Evolutionary conservation across 164 flowering plant genomes (phyloP), one percentile per base, ranked within the genome.

Genomic region (Stephania cephalantha): DNA sequence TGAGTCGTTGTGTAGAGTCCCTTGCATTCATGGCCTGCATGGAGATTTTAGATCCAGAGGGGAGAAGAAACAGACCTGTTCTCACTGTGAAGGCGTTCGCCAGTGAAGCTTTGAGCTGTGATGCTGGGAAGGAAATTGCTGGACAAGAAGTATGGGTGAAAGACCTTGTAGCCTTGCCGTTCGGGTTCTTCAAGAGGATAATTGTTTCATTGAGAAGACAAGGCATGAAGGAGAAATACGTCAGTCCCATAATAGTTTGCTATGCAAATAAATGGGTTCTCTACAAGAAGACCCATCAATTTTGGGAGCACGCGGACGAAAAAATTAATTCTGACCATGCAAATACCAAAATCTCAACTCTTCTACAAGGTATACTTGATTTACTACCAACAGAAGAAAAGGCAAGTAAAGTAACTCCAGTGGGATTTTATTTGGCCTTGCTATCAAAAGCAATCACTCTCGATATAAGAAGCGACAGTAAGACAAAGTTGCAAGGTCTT

Each of bases 11-110:
- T 84, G 88, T 95, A 3, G 97, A 95, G 81, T 90, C 94, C 17
- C 88, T 95, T 6, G 97, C 98, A 46, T 95, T 94, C 86, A 94
- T 92, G 97, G 91, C 95, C 73, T 94, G 94, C 74, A 95, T 92
- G 98, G 98, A 95, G 84, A 90, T 92, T 78, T 94, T 95, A 52
- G 97, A 95, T 75, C 98, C 97, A 1, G 97, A 92, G 75, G 83
- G 89, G 70, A 86, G 90, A 77, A 75, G 94, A 46, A 88, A 88
- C 67, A 79, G 75, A 18, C 95, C 97, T 1, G 90, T 87, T 4
- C 77, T 86, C 4, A 85, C 91, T 7, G 46, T 91, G 74, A 88
- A 90, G 74, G 79, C 82, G 64, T 83, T 92, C 70, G 79, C 82
- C 5, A 74, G 78, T 73, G 87, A 74, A 71, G 75, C 87, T 69